Percentiles rank a stretch among this genome's conserved stretches.
Conservation (phyloP, 345 rosid genomes). For the Eucalyptus sp. region DNA sequence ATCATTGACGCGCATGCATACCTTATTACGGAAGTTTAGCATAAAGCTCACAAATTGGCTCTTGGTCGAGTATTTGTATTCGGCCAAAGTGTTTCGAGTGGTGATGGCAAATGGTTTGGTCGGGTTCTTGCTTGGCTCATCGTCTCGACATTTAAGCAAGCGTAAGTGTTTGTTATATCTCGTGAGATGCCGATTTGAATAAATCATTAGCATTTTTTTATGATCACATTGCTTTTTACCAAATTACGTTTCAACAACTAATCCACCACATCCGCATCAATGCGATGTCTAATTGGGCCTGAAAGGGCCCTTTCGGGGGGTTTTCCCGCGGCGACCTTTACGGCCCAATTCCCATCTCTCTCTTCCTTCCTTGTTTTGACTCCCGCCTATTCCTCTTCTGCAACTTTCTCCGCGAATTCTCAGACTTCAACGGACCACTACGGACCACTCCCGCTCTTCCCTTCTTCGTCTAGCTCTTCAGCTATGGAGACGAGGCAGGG, state of each 20-base stretch:
- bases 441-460: not conserved
- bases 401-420: no score
- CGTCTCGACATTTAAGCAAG: not conserved
- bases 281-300: no score
- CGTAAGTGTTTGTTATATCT: not conserved
- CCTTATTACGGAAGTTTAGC: no score
- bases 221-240: no score
- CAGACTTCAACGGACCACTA: no score
- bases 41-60: no score
- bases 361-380: no score
- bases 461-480: not conserved
- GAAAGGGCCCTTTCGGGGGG: no score
- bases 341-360: fast-evolving
- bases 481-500: not conserved
- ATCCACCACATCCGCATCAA: not conserved
- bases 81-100: no score
- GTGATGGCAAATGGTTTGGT: not conserved
- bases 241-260: not conserved
- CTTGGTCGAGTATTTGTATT: no score
- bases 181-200: not conserved
- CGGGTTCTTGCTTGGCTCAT: fast-evolving
- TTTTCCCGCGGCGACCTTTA: no score
- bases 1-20: fast-evolving
- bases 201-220: not conserved
- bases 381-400: no score